phyloP scores from a whole-genome alignment of 2,329 filamentous ascomycete genomes.

The Aulographum hederae region DNA sequence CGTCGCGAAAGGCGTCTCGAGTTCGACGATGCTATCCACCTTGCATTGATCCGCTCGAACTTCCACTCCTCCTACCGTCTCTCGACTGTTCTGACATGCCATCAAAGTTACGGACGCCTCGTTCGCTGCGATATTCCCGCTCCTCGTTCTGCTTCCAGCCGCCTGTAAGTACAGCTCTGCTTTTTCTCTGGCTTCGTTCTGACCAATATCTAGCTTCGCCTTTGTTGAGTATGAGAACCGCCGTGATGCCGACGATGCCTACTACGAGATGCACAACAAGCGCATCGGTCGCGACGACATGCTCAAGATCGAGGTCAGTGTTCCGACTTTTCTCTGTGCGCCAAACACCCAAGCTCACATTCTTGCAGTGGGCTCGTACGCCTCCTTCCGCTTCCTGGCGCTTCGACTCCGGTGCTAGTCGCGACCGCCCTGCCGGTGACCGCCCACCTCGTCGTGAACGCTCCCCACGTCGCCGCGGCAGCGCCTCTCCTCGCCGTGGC shows the following conservation, averaged over 20 bases:
- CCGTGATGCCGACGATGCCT: constrained; percentile 94
- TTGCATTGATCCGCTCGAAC: too few species aligned
- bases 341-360: not conserved
- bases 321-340: not conserved
- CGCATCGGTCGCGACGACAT: constrained; percentile 89
- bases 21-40: too few species aligned
- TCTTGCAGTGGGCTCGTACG: constrained; percentile 86
- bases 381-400: constrained; percentile 96
- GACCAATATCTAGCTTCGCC: constrained; percentile 46
- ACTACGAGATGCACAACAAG: constrained; percentile 99
- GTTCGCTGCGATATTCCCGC: constrained; percentile 98
- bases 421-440: constrained; percentile 29
- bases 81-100: too few species aligned
- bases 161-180: constrained; percentile 54
- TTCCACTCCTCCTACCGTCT: too few species aligned
- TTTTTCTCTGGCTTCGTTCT: constrained; percentile 2
- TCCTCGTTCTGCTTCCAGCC: constrained; percentile 78
- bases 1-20: too few species aligned
- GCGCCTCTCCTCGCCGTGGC: constrained; percentile 35
- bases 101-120: constrained; percentile 78
- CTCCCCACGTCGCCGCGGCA: constrained; percentile 28
- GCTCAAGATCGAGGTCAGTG: constrained; percentile 83
- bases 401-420: constrained; percentile 68
- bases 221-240: constrained; percentile 99
- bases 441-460: constrained; percentile 58